These are phyloP conservation scores for Trapa incisa DNA, from an alignment of 345 rosid genomes.

Conservation along the genomic window DNA sequence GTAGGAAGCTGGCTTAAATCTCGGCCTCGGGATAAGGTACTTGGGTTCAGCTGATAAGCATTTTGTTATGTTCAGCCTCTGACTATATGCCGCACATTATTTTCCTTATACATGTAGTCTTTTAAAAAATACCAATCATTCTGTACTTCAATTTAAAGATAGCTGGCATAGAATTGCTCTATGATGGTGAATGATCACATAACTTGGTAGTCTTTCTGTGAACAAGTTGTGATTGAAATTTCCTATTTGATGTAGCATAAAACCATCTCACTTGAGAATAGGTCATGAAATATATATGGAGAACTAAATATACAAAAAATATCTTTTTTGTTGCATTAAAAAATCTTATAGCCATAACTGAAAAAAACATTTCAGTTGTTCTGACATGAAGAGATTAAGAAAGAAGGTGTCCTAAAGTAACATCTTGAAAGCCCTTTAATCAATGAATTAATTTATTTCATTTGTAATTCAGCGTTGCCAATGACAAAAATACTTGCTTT, in stretches of 20 bases:
- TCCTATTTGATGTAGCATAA: not conserved
- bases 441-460: too few relatives aligned
- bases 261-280: too few relatives aligned
- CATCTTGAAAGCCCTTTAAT: too few relatives aligned
- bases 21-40: slow-evolving; percentile 76
- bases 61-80: not conserved
- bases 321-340: too few relatives aligned
- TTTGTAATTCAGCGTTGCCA: too few relatives aligned
- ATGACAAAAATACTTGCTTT: too few relatives aligned
- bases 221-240: not conserved
- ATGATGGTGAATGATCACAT: not conserved
- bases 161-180: not conserved
- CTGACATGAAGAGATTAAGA: too few relatives aligned
- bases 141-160: not conserved
- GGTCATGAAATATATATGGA: too few relatives aligned
- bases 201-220: not conserved
- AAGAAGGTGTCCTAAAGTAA: too few relatives aligned
- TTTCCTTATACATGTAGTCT: not conserved
- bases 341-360: too few relatives aligned
- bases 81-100: not conserved
- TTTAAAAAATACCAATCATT: not conserved
- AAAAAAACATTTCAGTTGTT: too few relatives aligned
- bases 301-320: too few relatives aligned
- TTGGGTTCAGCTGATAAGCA: not conserved
- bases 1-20: slow-evolving; percentile 79